Evolutionary conservation across 805 yeast genomes (phyloP).

Genomic region (Cyberlindnera euphorbiiphila): DNA sequence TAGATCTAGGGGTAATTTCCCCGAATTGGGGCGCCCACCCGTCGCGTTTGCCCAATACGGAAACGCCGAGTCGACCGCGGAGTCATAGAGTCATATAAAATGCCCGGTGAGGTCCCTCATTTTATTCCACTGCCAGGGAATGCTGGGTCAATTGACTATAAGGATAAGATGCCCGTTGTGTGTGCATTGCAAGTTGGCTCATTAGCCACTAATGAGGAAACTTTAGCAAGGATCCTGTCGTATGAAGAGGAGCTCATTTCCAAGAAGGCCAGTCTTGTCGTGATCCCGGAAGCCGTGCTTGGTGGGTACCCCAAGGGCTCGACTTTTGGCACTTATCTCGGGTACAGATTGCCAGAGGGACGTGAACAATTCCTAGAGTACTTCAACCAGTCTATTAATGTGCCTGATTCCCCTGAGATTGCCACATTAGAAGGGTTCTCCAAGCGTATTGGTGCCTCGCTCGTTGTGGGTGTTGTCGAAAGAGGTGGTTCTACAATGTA

Average conservation of each 20-base stretch:
- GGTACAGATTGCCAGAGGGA: constrained; percentile 39
- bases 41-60: no score
- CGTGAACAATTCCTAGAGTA: constrained; percentile 37
- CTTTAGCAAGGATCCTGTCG: constrained; percentile 35
- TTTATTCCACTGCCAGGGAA: no score
- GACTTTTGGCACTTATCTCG: constrained; percentile 39
- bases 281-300: constrained; percentile 43
- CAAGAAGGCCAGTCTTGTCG: constrained; percentile 34
- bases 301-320: constrained; percentile 46
- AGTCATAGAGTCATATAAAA: no score
- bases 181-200: constrained; percentile 43
- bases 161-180: constrained; percentile 26
- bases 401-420: constrained; percentile 35
- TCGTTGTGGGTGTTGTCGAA: constrained; percentile 41
- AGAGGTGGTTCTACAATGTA: constrained; percentile 37
- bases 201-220: constrained; percentile 35
- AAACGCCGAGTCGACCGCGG: no score
- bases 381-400: constrained; percentile 32
- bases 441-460: constrained; percentile 32
- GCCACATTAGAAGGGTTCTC: constrained; percentile 32
- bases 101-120: no score
- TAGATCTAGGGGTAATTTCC: background rate
- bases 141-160: no score
- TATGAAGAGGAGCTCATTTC: constrained; percentile 35
- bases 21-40: no score